Percentiles rank a stretch among this genome's conserved stretches.
Evolutionary conservation across 305 asterid species (phyloP).

Genomic region (Fraxinus angustifolia): DNA sequence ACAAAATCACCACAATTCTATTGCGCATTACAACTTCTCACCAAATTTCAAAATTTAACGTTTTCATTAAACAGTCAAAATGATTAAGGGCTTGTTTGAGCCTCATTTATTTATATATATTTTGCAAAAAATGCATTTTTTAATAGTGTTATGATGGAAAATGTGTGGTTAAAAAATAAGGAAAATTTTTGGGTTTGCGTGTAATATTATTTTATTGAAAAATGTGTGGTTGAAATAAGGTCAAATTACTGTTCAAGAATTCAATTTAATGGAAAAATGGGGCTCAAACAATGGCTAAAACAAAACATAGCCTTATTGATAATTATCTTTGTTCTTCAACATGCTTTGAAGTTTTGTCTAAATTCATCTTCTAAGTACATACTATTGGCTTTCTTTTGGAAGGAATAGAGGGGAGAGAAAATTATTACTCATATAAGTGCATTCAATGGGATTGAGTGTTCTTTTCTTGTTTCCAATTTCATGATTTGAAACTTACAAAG

Average conservation of each 20-base stretch:
- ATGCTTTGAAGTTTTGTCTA: background rate
- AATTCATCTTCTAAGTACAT: background rate
- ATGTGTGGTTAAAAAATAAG: too few relatives aligned
- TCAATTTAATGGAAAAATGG: too few relatives aligned
- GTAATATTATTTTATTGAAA: too few relatives aligned
- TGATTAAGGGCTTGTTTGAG: background rate
- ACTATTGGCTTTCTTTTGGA: background rate
- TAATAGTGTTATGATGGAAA: too few relatives aligned
- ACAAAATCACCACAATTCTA: background rate
- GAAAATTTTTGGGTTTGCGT: too few relatives aligned
- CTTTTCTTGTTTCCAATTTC: background rate
- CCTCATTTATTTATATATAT: too few relatives aligned
- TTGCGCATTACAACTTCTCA: background rate
- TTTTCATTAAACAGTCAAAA: background rate
- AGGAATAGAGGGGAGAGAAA: background rate
- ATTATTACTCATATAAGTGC: background rate
- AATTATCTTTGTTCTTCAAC: background rate
- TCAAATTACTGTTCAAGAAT: too few relatives aligned
- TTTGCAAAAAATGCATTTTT: too few relatives aligned
- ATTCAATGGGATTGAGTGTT: background rate
- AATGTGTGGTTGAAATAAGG: too few relatives aligned
- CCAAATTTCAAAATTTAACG: background rate
- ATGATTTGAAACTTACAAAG: conserved; percentile 1
- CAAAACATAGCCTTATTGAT: background rate
- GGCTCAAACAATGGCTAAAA: background rate